phyloP scores from a whole-genome alignment of 2,329 filamentous ascomycete genomes.

The Piedraia hortae region DNA sequence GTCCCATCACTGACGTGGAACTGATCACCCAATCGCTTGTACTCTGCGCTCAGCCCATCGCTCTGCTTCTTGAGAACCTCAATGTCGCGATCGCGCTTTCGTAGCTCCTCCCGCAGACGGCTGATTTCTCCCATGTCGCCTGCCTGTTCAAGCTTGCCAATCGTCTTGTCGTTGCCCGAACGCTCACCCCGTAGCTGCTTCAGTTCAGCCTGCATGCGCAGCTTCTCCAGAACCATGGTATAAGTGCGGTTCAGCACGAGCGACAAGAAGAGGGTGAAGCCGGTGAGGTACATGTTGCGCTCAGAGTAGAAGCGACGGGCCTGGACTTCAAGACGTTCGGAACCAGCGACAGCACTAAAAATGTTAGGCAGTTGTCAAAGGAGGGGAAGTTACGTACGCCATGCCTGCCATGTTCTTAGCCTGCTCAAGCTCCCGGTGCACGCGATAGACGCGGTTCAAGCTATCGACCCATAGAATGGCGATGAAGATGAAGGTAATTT shows the following conservation, averaged over 20 bases:
- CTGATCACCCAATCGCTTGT: slow-evolving; percentile 63
- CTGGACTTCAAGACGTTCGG: slow-evolving; percentile 93
- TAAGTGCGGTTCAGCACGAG: slow-evolving; percentile 98
- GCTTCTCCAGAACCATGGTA: slow-evolving; percentile 79
- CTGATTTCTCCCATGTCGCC: slow-evolving; percentile 53
- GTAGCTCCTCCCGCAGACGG: slow-evolving; percentile 35
- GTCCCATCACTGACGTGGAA: slow-evolving; percentile 30
- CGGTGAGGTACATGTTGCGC: slow-evolving; percentile 99
- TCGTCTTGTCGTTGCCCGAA: slow-evolving; percentile 25
- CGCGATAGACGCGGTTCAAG: slow-evolving; percentile 84
- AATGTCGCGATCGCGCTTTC: slow-evolving; percentile 55
- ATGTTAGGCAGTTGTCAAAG: slow-evolving; percentile 3
- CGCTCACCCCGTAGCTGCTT: slow-evolving; percentile 47
- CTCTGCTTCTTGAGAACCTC: slow-evolving; percentile 80
- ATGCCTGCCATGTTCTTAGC: slow-evolving; percentile 31
- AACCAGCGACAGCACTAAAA: slow-evolving; percentile 40
- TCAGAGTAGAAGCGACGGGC: slow-evolving; percentile 99
- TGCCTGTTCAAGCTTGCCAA: slow-evolving; percentile 45
- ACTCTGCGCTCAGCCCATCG: slow-evolving; percentile 57
- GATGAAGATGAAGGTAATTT: slow-evolving; percentile 98
- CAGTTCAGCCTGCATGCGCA: slow-evolving; percentile 77
- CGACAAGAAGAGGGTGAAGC: slow-evolving; percentile 95
- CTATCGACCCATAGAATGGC: slow-evolving; percentile 94
- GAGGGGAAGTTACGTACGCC: slow-evolving; percentile 5
- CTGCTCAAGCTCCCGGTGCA: slow-evolving; percentile 62